Evolutionary conservation across 805 yeast species (phyloP), one percentile per base, ranked within the genome.

Genomic region (Maudiozyma saulgeensis): DNA sequence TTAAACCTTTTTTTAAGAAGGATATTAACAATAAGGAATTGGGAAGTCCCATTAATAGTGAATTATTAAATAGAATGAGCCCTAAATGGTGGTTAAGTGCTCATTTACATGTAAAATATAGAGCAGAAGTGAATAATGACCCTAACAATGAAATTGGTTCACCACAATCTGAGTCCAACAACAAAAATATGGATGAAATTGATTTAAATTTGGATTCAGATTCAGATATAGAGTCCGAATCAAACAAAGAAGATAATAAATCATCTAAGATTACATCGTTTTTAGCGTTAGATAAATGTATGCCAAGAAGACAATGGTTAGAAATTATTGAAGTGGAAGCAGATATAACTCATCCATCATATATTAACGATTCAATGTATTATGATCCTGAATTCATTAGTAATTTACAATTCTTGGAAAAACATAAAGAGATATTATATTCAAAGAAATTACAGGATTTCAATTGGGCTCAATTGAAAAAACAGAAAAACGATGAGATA

Each of bases 81-180:
- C 98, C 98, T 0, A 53, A 64, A 16, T 71, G 77, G 63, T 93
- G 98, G 99, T 78, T 87, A 52, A 80, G 93, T 56, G 95, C 95
- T 11, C 99, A 93, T 69, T 65, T 93, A 49, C 99, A 93, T 64
- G 88, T 83, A 2, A 70, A 68, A 48, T 93, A 77, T 59, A 71
- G 69, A 6, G 96, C 96, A 0, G 53, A 51, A 0, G 77, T 81
- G 1, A 51, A 59, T 0, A 80, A 77, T 60, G 43, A 35, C 18
- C 5, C 16, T 3, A 16, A 35, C 9, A n/a, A 35, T 3, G 38
- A 35, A 16, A 16, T 11, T 35, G 32, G 32, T 21, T 21, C 4
- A 11, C 15, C 7, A 23, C 3, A 12, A 19, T 49, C 41, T 18
- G 26, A 41, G 12, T 45, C 31, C 32, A 40, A 23, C 18, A 21